Conservation (phyloP, 768 basidiomycete genomes). For the Aureoboletus auriporus region DNA sequence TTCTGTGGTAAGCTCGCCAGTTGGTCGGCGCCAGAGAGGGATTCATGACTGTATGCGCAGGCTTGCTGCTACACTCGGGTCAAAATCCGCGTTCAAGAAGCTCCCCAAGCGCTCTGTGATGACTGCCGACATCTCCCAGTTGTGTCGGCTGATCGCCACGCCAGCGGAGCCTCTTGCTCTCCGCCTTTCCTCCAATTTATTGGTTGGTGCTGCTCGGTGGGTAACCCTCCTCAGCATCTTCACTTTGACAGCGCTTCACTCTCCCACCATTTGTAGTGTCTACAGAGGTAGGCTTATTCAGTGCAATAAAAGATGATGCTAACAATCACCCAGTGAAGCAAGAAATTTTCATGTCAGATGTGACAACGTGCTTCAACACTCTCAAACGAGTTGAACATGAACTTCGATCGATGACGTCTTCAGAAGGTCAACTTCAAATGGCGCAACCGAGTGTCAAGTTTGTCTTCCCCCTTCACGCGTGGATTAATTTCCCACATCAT, state of each 20-base stretch:
- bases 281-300: conserved; percentile 40
- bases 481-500: neutral
- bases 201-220: conserved; percentile 87
- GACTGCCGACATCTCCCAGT: conserved; percentile 74
- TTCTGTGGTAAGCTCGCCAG: conserved; percentile 61
- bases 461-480: conserved; percentile 11
- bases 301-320: neutral
- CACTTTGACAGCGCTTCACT: neutral
- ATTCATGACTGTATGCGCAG: conserved; percentile 37
- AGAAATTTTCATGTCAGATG: conserved; percentile 78
- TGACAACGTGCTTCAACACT: conserved; percentile 69
- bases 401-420: conserved; percentile 41
- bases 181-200: conserved; percentile 80
- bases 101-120: conserved; percentile 81
- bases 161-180: conserved; percentile 86
- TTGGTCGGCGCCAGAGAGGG: neutral
- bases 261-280: conserved; percentile 29
- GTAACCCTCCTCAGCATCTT: conserved; percentile 13
- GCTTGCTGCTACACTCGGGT: conserved; percentile 89
- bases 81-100: conserved; percentile 82
- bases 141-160: conserved; percentile 77
- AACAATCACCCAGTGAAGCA: conserved; percentile 59
- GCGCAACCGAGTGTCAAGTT: conserved; percentile 63
- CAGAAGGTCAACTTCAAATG: conserved; percentile 64
- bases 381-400: conserved; percentile 79